Percentiles rank a stretch among this genome's conserved stretches.
Conservation (phyloP, 257 asterid genomes). For the Fraxinus americana region DNA sequence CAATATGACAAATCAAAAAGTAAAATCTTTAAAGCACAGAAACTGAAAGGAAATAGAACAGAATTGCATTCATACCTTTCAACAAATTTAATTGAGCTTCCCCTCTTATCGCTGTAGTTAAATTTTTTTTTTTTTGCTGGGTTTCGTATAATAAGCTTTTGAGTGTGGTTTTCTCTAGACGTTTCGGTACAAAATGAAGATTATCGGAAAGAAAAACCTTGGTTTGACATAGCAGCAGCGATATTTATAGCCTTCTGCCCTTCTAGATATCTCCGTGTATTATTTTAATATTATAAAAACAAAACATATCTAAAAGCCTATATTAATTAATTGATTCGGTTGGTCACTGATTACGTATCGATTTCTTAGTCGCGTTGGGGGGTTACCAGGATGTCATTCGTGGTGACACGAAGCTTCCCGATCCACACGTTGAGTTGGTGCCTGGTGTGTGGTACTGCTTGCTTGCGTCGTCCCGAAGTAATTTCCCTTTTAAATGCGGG, state of each 20-base stretch:
- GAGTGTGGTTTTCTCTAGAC: background rate
- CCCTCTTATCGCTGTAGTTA: background rate
- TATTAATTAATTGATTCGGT: conserved; percentile 13
- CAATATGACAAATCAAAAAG: background rate
- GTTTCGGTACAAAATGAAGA: background rate
- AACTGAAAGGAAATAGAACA: background rate
- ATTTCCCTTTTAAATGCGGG: background rate
- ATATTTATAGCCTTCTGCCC: conserved; percentile 42
- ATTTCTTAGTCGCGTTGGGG: background rate
- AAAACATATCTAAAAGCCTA: background rate
- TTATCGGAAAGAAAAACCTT: background rate
- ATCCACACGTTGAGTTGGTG: conserved; percentile 25
- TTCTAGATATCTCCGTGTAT: conserved; percentile 39
- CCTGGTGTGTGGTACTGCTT: background rate
- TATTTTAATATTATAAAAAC: background rate
- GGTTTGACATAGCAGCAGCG: background rate
- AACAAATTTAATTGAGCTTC: conserved; percentile 9
- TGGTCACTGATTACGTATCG: conserved; percentile 36
- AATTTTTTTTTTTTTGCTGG: background rate
- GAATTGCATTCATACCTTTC: conserved; percentile 32
- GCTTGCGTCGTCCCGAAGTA: background rate
- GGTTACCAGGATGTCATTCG: background rate
- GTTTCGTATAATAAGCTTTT: background rate
- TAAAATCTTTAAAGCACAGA: background rate
- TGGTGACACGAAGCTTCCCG: conserved; percentile 41